A percentile compares a stretch with the other conserved stretches of the same genome.
phyloP scores from a whole-genome alignment of 768 basidiomycete genomes.

The Mycena indigotica region DNA sequence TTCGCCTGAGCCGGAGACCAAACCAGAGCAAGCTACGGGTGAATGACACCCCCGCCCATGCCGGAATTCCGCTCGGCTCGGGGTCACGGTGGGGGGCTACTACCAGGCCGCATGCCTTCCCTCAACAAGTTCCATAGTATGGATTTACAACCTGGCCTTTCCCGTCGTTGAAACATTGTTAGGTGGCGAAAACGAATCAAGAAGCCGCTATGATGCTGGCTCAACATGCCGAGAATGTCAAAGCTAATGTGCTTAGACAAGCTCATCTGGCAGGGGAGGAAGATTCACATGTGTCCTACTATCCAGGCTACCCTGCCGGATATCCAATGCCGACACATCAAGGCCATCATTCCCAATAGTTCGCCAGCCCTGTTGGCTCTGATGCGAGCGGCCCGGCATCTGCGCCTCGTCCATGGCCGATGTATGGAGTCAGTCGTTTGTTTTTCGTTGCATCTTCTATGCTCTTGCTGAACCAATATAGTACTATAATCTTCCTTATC shows the following conservation, averaged over 20 bases:
- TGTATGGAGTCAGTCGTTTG: conserved; percentile 52
- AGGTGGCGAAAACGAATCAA: too few relatives aligned
- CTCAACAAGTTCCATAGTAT: too few relatives aligned
- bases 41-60: conserved; percentile 45
- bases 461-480: too few relatives aligned
- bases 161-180: too few relatives aligned
- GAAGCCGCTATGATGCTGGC: too few relatives aligned
- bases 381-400: conserved; percentile 40
- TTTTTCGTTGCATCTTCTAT: not conserved
- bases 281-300: conserved; percentile 57
- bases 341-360: conserved; percentile 29
- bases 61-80: conserved; percentile 22
- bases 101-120: conserved; percentile 54
- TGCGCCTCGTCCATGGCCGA: conserved; percentile 40
- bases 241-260: too few relatives aligned
- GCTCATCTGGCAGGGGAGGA: too few relatives aligned
- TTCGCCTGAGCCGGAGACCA: conserved; percentile 22
- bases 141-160: too few relatives aligned
- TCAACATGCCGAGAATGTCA: too few relatives aligned
- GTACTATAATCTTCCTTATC: conserved; percentile 29
- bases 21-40: conserved; percentile 19
- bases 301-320: too few relatives aligned
- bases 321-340: conserved; percentile 40
- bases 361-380: conserved; percentile 37
- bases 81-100: conserved; percentile 43